Evolutionary conservation across 257 asterid genomes (phyloP), one percentile per base, ranked within the genome.

Genomic region (Voacanga thouarsii): DNA sequence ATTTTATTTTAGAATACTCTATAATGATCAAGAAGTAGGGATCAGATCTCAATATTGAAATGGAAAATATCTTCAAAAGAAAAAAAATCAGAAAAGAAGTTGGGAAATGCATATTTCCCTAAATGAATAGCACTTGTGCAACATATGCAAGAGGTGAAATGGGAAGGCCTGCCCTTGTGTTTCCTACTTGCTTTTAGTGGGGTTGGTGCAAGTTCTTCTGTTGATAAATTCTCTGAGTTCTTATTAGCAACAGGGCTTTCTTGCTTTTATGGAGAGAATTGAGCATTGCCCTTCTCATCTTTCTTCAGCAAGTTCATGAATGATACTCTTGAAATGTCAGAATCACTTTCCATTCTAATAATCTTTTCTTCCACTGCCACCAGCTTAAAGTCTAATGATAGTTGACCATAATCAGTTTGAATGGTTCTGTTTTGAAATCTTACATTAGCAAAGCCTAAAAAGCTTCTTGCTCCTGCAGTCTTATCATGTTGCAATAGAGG

Each of bases 81-180:
- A 19, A 37, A 66, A 64, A 50, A 71, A 45, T 45, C 61, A 45
- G 23, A 7, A 59, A 41, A 26, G 70, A 71, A 39, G 53, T 19
- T 47, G 50, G 5, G 53, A 72, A 49, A 74, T 47, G 59, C 24
- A 63, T 44, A 26, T 39, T 49, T 45, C 5, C 33, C 26, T 75
- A 39, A 84, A 72, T 71, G 78, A 47, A 84, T 84, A 71, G 85
- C 86, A 70, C 93, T 80, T 60, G 91, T 82, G 90, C 97, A 92
- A 76, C 97, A 92, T 2, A 92, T 82, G 91, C 97, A 92, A 56
- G 94, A 86, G 56, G 88, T 85, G 87, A 92, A 89, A 77, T 90
- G 82, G n/a, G 92, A 92, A 61, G 96, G 81, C 70, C 84, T 86
- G 15, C 84, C 81, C 86, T 81, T 92, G 57, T 86, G 81, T 68